A percentile compares a stretch with the other conserved stretches of the same genome.
phyloP scores from a whole-genome alignment of 495 filamentous ascomycete genomes.

The Podospora pseudoanserina region DNA sequence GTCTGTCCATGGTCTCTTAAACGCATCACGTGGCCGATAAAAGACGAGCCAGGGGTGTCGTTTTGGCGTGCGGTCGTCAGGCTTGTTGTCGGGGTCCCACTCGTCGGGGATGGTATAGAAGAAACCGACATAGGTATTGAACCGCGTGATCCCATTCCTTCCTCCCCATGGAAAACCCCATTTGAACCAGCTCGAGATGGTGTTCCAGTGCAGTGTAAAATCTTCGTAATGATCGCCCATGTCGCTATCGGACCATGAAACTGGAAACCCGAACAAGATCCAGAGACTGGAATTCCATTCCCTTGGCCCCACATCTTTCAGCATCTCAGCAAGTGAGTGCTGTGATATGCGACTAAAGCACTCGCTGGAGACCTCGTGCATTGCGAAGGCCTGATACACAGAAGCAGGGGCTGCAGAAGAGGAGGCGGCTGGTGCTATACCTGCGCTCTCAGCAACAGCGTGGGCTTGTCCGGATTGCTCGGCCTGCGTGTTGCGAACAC shows the following conservation, averaged over 20 bases:
- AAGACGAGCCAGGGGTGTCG: constrained; percentile 44
- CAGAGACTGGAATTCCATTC: constrained; percentile 1
- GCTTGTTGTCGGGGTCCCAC: constrained; percentile 30
- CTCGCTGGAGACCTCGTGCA: not conserved
- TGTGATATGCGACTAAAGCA: not conserved
- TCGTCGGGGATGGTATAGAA: constrained; percentile 45
- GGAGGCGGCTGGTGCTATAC: not conserved
- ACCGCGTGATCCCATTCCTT: not conserved
- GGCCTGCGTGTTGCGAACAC: not conserved
- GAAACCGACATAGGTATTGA: constrained; percentile 33
- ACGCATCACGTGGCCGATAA: constrained; percentile 36
- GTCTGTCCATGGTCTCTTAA: constrained; percentile 17
- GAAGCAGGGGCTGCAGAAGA: not conserved
- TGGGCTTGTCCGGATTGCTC: not conserved
- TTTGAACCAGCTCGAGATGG: not conserved
- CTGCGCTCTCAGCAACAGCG: not conserved
- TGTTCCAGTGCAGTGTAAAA: not conserved
- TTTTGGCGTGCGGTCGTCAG: constrained; percentile 14
- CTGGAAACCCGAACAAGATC: constrained; percentile 30
- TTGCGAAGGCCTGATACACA: not conserved
- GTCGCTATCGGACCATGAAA: constrained; percentile 36
- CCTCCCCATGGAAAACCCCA: not conserved
- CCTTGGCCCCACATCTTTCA: not conserved
- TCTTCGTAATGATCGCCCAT: constrained; percentile 41
- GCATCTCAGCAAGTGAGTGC: not conserved